Conservation (phyloP, 129 eudicot genomes). For the Chrysanthemum seticuspe region DNA sequence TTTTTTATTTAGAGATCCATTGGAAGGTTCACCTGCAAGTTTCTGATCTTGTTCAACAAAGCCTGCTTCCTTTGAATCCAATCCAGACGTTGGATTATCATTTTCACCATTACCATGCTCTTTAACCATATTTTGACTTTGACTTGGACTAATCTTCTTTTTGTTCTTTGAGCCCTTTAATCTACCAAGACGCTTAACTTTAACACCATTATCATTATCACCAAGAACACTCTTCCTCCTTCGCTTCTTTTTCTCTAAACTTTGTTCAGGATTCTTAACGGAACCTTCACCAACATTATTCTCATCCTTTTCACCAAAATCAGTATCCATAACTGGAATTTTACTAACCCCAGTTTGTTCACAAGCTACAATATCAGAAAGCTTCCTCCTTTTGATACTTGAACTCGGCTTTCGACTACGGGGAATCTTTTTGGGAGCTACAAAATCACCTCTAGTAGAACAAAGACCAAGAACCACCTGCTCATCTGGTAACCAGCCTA, state of each 20-base stretch:
- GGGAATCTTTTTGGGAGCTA: neutral
- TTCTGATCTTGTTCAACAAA: conserved; percentile 13
- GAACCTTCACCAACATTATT: too few relatives aligned
- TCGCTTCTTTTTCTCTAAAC: too few relatives aligned
- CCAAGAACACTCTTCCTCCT: too few relatives aligned
- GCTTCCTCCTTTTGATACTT: conserved; percentile 22
- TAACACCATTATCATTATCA: too few relatives aligned
- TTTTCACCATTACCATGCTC: too few relatives aligned
- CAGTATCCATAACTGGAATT: neutral
- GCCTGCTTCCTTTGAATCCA: neutral
- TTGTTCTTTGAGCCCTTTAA: too few relatives aligned
- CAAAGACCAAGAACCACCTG: conserved; percentile 29
- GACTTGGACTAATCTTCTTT: too few relatives aligned
- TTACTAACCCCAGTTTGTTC: neutral
- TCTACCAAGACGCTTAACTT: neutral
- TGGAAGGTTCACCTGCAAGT: conserved; percentile 13
- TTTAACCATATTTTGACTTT: too few relatives aligned
- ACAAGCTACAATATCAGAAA: conserved; percentile 5
- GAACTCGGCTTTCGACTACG: too few relatives aligned
- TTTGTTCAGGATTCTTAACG: too few relatives aligned
- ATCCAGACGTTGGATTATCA: too few relatives aligned
- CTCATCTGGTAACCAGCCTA: conserved; percentile 3
- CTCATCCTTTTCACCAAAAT: neutral
- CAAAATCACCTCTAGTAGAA: neutral
- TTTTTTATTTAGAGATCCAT: neutral